A percentile compares a stretch with the other conserved stretches of the same genome.
These are phyloP conservation scores for Filobasidium floriforme DNA, from an alignment of 768 basidiomycete species.

Conservation along the genomic window DNA sequence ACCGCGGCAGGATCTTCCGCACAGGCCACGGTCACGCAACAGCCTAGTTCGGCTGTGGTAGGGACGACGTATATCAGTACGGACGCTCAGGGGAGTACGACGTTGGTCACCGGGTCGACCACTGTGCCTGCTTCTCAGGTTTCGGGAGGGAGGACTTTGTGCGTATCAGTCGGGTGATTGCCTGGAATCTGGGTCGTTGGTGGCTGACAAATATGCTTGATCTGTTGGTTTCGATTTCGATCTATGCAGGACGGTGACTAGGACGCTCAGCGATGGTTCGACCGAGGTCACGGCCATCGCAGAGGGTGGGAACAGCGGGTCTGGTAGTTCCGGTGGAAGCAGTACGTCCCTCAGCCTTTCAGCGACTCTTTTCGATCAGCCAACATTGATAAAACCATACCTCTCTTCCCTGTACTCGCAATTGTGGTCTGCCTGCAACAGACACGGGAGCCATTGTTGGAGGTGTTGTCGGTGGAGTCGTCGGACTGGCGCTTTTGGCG, in stretches of 20 bases:
- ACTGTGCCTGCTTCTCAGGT: conserved; percentile 2
- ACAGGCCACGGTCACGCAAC: background rate
- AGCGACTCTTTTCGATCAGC: background rate
- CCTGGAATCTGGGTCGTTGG: background rate
- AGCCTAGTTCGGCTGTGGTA: background rate
- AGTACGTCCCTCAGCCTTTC: background rate
- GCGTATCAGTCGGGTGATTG: background rate
- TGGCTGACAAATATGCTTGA: background rate
- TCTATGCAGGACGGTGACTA: background rate
- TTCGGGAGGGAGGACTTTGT: background rate
- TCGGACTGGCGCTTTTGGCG: conserved; percentile 32
- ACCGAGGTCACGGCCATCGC: background rate
- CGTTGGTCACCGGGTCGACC: background rate
- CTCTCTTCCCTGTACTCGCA: background rate
- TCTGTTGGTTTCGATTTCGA: background rate
- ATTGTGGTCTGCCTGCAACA: background rate
- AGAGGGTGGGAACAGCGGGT: background rate
- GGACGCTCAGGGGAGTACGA: background rate
- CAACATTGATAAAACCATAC: background rate
- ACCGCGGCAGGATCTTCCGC: background rate
- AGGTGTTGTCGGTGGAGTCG: conserved; percentile 35
- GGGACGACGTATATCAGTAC: conserved; percentile 1
- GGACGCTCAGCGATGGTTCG: background rate
- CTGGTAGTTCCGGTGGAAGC: background rate
- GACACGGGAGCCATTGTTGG: conserved; percentile 33